Conservation (phyloP, 2,329 filamentous ascomycete species). For the Trichoderma brevicompactum region DNA sequence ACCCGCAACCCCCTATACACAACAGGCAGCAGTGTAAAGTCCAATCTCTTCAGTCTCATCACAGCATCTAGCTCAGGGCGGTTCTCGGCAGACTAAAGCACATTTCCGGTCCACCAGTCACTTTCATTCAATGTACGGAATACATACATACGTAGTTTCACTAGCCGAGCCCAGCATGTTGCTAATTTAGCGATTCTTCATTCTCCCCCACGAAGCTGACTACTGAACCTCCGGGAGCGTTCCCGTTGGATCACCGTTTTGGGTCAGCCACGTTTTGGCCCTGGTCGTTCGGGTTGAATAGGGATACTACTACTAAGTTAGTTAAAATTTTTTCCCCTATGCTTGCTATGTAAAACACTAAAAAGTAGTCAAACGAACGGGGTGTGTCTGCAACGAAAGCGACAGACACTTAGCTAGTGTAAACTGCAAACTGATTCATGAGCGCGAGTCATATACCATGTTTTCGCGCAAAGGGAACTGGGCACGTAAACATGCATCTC, state of each 20-base stretch:
- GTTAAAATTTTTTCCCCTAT: background rate
- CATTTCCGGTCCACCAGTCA: background rate
- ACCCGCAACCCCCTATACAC: background rate
- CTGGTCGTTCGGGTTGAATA: constrained; percentile 16
- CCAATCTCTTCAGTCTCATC: background rate
- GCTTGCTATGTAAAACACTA: background rate
- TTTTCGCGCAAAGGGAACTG: background rate
- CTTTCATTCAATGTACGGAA: background rate
- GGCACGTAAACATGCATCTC: background rate
- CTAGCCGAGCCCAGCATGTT: background rate
- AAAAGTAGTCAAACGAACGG: background rate
- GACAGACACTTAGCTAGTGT: constrained; percentile 4
- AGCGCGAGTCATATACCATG: constrained; percentile 17
- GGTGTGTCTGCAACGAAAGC: background rate
- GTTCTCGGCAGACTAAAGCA: constrained; percentile 1
- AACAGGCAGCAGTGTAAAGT: constrained; percentile 24
- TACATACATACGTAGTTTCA: background rate
- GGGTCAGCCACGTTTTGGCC: constrained; percentile 16
- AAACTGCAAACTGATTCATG: constrained; percentile 16
- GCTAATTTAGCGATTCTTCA: background rate
- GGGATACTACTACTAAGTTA: background rate
- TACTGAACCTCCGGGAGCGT: constrained; percentile 13
- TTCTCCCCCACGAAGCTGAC: constrained; percentile 1
- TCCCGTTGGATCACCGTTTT: constrained; percentile 22
- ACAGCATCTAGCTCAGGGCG: background rate